These are phyloP conservation scores for Mycena olivaceomarginata DNA, from an alignment of 768 basidiomycete species.

Conservation along the genomic window DNA sequence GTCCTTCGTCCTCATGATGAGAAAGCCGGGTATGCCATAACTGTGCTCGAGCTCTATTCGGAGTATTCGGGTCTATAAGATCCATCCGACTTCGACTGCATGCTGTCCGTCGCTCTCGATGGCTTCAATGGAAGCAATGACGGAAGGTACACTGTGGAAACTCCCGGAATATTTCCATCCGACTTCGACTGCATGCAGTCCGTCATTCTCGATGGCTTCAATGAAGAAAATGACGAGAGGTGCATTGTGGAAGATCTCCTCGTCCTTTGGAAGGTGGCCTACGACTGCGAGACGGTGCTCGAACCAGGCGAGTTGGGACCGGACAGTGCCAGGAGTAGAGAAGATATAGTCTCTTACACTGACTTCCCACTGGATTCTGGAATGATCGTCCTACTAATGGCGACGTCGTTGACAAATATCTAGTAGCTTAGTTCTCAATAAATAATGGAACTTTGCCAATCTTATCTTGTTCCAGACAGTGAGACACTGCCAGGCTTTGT, in stretches of 20 bases:
- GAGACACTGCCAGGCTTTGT: too few relatives aligned
- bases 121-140: conserved; percentile 42
- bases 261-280: not conserved
- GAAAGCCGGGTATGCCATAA: conserved; percentile 50
- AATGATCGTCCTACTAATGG: too few relatives aligned
- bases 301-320: conserved; percentile 7
- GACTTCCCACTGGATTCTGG: too few relatives aligned
- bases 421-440: too few relatives aligned
- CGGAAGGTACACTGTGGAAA: too few relatives aligned
- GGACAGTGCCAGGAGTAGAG: not conserved
- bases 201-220: not conserved
- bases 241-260: not conserved
- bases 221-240: not conserved
- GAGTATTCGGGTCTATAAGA: conserved; percentile 53
- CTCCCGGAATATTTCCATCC: not conserved
- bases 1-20: conserved; percentile 48
- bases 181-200: conserved; percentile 15
- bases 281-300: not conserved
- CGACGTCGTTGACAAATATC: too few relatives aligned
- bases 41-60: conserved; percentile 48
- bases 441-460: too few relatives aligned
- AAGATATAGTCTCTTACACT: too few relatives aligned
- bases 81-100: not conserved
- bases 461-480: too few relatives aligned
- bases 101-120: conserved; percentile 21